Percentiles rank a stretch among this genome's conserved stretches.
These are phyloP conservation scores for Volvariella volvacea DNA, from an alignment of 1,284 basidiomycete genomes.

Conservation along the genomic window DNA sequence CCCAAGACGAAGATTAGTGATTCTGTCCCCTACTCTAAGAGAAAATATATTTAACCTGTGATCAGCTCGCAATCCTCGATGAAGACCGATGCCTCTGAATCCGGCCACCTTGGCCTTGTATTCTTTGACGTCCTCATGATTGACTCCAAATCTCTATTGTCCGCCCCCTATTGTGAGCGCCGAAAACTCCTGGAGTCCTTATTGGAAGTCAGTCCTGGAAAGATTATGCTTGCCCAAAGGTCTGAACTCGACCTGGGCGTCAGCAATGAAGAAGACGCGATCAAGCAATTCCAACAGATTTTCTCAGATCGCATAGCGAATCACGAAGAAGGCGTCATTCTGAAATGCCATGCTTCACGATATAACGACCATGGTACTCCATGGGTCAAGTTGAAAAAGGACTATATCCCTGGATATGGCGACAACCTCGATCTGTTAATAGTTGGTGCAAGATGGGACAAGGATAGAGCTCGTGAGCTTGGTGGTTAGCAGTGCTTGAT, in stretches of 20 bases:
- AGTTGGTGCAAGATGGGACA: constrained; percentile 74
- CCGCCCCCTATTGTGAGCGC: constrained; percentile 49
- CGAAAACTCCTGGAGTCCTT: constrained; percentile 54
- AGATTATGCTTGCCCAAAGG: constrained; percentile 57
- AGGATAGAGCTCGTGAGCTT: constrained; percentile 67
- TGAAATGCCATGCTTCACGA: constrained; percentile 63
- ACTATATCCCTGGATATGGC: constrained; percentile 79
- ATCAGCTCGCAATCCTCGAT: constrained; percentile 34
- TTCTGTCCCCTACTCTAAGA: constrained; percentile 4
- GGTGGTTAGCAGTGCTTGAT: constrained; percentile 41
- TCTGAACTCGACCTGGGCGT: constrained; percentile 19
- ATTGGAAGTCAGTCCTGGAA: constrained; percentile 46
- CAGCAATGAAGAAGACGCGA: constrained; percentile 14
- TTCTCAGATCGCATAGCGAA: constrained; percentile 47
- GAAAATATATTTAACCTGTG: constrained; percentile 6
- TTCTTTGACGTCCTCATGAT: constrained; percentile 80
- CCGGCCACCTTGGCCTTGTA: constrained; percentile 66
- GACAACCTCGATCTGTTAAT: constrained; percentile 76
- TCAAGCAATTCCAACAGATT: constrained; percentile 29
- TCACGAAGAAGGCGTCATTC: constrained; percentile 62
- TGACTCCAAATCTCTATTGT: constrained; percentile 51
- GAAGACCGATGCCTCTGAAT: constrained; percentile 37
- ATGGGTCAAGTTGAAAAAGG: constrained; percentile 83
- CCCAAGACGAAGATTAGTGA: neutral
- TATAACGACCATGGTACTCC: constrained; percentile 60